These are phyloP conservation scores for Arthrobotrys iridis DNA, from an alignment of 2,329 filamentous ascomycete genomes.

Conservation along the genomic window DNA sequence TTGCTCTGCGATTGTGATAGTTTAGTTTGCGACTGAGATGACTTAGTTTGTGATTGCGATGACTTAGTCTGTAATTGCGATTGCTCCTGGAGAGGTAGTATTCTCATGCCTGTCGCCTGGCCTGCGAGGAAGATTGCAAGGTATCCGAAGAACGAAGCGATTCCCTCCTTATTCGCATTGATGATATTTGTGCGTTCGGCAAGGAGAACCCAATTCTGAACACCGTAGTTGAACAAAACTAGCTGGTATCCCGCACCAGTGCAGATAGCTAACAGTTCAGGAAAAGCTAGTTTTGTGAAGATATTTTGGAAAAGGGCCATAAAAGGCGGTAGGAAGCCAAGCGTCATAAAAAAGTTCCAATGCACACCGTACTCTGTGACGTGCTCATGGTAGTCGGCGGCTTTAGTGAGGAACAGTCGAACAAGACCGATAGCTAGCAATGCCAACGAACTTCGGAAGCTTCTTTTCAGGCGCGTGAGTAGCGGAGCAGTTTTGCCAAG, in stretches of 20 bases:
- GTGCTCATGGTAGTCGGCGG: constrained; percentile 88
- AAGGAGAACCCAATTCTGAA: constrained; percentile 83
- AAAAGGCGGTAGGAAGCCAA: constrained; percentile 87
- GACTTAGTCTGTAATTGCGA: constrained; percentile 60
- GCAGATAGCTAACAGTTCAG: constrained; percentile 65
- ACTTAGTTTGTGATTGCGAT: constrained; percentile 36
- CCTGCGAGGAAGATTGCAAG: constrained; percentile 93
- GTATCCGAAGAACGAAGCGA: constrained; percentile 95
- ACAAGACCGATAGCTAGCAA: constrained; percentile 81
- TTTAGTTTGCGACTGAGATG: constrained; percentile 61
- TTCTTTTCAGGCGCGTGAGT: constrained; percentile 70
- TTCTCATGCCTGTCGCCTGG: constrained; percentile 80
- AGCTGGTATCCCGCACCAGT: constrained; percentile 73
- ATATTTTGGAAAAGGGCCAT: constrained; percentile 82
- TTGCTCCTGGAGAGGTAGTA: constrained; percentile 71
- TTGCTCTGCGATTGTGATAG: constrained; percentile 19
- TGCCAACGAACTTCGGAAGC: constrained; percentile 82
- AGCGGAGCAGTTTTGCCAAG: constrained; percentile 60
- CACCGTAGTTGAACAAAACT: constrained; percentile 76
- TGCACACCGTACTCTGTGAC: constrained; percentile 97
- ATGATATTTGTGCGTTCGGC: constrained; percentile 81
- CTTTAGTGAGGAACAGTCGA: constrained; percentile 88
- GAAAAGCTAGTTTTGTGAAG: constrained; percentile 69
- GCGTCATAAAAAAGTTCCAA: constrained; percentile 99
- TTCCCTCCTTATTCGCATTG: constrained; percentile 90